Conservation (phyloP, 108 stramenopile species). For the Stephanodiscus minutulus region DNA sequence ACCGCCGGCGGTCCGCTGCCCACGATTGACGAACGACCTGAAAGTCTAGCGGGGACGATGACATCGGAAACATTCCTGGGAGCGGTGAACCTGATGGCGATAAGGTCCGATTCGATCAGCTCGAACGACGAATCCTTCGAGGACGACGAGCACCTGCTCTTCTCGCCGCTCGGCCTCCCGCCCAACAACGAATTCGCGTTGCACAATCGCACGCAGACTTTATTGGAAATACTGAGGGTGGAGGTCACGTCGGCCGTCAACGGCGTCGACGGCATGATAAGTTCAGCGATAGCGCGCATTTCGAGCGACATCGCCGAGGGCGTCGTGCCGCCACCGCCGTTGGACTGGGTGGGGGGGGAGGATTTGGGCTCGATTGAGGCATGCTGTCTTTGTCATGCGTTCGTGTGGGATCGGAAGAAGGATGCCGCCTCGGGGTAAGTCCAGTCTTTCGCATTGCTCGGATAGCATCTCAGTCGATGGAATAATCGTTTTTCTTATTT, state of each 20-base stretch:
- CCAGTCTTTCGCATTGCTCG: not conserved
- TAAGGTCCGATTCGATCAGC: constrained; percentile 28
- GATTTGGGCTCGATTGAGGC: constrained; percentile 76
- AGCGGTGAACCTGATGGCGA: constrained; percentile 32
- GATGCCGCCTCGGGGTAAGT: constrained; percentile 63
- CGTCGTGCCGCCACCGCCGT: constrained; percentile 10
- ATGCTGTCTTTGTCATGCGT: constrained; percentile 68
- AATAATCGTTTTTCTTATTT: not conserved
- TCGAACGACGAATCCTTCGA: constrained; percentile 21
- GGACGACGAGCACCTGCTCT: constrained; percentile 7
- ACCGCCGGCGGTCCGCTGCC: not conserved
- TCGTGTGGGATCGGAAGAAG: constrained; percentile 76
- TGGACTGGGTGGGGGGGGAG: constrained; percentile 49
- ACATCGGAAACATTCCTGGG: constrained; percentile 7
- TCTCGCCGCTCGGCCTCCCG: not conserved
- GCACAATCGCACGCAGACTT: constrained; percentile 74
- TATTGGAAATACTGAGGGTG: constrained; percentile 68
- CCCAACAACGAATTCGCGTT: constrained; percentile 60
- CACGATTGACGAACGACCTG: constrained; percentile 1
- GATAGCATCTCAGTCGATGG: not conserved
- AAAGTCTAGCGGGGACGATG: constrained; percentile 3
- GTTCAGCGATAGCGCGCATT: constrained; percentile 74
- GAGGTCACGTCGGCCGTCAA: constrained; percentile 63
- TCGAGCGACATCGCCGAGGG: constrained; percentile 64
- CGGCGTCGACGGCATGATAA: constrained; percentile 81